Evolutionary conservation across 106 monocot species (phyloP).

Genomic region (Allium fistulosum): DNA sequence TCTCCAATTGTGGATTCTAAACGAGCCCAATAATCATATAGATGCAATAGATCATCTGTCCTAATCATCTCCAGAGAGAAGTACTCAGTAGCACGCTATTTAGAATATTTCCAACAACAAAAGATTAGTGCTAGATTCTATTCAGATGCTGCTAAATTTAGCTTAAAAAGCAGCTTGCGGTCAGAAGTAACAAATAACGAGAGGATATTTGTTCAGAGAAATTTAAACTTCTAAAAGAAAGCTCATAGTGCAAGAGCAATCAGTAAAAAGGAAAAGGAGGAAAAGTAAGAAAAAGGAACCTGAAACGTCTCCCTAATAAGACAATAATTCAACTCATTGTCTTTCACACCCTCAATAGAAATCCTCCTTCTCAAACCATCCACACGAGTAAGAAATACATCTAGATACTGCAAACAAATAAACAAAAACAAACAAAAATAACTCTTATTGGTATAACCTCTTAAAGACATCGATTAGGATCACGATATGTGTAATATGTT

Average conservation of each 20-base stretch:
- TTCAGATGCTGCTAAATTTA: too few species aligned
- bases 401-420: conserved; percentile 53
- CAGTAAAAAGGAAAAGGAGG: not conserved
- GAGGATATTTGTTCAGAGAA: too few species aligned
- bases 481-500: too few species aligned
- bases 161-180: too few species aligned
- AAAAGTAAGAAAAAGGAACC: conserved; percentile 23
- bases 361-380: conserved; percentile 85
- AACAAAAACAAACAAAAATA: not conserved
- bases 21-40: conserved; percentile 82
- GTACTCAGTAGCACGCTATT: conserved; percentile 80
- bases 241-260: too few species aligned
- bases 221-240: too few species aligned
- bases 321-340: conserved; percentile 40
- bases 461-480: too few species aligned
- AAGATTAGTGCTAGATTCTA: too few species aligned
- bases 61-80: conserved; percentile 47
- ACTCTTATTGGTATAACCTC: too few species aligned
- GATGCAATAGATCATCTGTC: conserved; percentile 40
- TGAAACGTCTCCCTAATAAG: conserved; percentile 75
- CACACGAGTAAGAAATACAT: conserved; percentile 87
- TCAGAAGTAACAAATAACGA: too few species aligned
- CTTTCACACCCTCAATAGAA: conserved; percentile 22
- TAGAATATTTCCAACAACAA: conserved; percentile 7
- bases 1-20: conserved; percentile 72